A percentile compares a stretch with the other conserved stretches of the same genome.
Evolutionary conservation across 176 grass and related monocot genomes (phyloP).

Genomic region (Canna indica): DNA sequence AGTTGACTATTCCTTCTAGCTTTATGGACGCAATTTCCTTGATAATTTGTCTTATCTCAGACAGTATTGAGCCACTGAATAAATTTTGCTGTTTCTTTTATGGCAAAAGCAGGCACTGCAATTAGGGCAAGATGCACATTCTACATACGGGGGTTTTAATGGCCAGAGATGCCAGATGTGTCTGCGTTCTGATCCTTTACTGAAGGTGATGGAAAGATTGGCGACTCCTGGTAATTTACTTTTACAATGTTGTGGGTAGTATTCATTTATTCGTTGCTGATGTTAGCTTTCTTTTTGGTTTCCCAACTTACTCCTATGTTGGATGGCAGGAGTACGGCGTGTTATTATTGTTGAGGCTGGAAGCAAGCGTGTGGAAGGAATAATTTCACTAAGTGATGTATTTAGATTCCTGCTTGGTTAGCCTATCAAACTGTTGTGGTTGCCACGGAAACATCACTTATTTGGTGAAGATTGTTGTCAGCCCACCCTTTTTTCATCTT

Average conservation of each 20-base stretch:
- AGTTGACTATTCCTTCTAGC: no score
- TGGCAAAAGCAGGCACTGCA: slow-evolving; percentile 59
- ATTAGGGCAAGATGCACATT: slow-evolving; percentile 76
- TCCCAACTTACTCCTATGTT: neutral
- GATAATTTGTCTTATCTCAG: neutral
- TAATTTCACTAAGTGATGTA: slow-evolving; percentile 91
- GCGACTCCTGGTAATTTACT: slow-evolving; percentile 65
- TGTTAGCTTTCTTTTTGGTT: neutral
- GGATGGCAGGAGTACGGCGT: slow-evolving; percentile 53
- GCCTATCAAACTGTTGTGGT: neutral
- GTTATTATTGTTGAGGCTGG: slow-evolving; percentile 98
- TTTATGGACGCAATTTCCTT: no score
- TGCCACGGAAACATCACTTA: neutral
- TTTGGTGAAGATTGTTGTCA: slow-evolving; percentile 5
- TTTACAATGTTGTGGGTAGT: neutral
- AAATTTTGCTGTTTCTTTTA: slow-evolving; percentile 3
- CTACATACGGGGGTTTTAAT: slow-evolving; percentile 59
- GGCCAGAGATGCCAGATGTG: slow-evolving; percentile 99
- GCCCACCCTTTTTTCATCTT: neutral
- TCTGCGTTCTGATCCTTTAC: slow-evolving; percentile 71
- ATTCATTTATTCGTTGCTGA: neutral
- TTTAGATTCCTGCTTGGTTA: slow-evolving; percentile 86
- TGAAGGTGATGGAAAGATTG: slow-evolving; percentile 97
- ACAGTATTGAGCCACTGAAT: neutral
- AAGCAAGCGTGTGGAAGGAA: slow-evolving; percentile 92